phyloP scores from a whole-genome alignment of 2,329 filamentous ascomycete species.

The Mollisiaceae sp. region DNA sequence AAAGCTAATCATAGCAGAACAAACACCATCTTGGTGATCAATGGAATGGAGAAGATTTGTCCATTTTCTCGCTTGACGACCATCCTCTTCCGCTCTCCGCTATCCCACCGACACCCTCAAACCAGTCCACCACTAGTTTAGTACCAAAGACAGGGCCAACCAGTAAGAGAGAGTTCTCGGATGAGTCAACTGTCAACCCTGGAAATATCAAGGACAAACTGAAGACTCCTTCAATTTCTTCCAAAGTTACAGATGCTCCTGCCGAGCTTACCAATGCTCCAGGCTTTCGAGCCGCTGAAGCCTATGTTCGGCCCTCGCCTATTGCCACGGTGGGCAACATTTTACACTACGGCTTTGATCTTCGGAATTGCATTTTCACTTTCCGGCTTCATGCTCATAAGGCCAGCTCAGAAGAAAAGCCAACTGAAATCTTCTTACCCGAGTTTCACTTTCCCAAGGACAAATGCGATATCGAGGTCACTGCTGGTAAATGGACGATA shows the following conservation, averaged over 20 bases:
- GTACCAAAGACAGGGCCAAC: constrained; percentile 45
- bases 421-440: constrained; percentile 85
- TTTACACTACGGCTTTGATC: constrained; percentile 77
- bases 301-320: constrained; percentile 86
- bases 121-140: constrained; percentile 55
- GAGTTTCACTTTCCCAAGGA: constrained; percentile 89
- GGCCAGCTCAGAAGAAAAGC: constrained; percentile 64
- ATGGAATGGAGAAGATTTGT: constrained; percentile 98
- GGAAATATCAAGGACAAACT: constrained; percentile 77
- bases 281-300: constrained; percentile 89
- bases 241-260: constrained; percentile 55
- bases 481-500: constrained; percentile 89
- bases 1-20: constrained; percentile 59
- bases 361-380: constrained; percentile 77
- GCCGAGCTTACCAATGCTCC: constrained; percentile 66
- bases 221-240: constrained; percentile 69
- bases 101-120: constrained; percentile 50
- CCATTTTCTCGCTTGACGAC: constrained; percentile 87
- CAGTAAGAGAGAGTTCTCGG: constrained; percentile 50
- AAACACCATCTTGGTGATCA: constrained; percentile 88
- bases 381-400: constrained; percentile 69
- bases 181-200: constrained; percentile 69
- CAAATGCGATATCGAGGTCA: constrained; percentile 73
- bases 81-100: constrained; percentile 61
- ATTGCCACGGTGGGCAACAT: constrained; percentile 76